Percentiles rank a stretch among this genome's conserved stretches.
Evolutionary conservation across 306 rosid species (phyloP).

Genomic region (Sicyos baderoa): DNA sequence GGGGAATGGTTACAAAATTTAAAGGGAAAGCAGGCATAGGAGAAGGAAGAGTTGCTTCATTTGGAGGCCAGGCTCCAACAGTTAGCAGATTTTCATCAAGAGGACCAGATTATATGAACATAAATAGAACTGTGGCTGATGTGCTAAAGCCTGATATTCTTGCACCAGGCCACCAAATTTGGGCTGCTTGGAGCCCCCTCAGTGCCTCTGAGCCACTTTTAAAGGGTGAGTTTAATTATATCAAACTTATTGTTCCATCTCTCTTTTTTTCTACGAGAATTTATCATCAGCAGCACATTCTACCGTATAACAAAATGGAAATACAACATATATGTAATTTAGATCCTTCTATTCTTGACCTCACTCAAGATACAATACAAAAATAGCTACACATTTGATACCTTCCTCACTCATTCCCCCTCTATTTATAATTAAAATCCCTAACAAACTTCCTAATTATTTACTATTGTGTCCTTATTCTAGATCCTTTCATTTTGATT

Average conservation of each 20-base stretch:
- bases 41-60: constrained; percentile 70
- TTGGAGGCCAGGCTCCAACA: constrained; percentile 41
- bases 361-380: no score
- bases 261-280: no score
- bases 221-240: constrained; percentile 32
- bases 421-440: no score
- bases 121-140: constrained; percentile 34
- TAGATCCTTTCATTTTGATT: not conserved
- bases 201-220: constrained; percentile 55
- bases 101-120: constrained; percentile 70
- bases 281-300: no score
- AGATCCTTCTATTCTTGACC: no score
- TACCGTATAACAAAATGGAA: no score
- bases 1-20: constrained; percentile 35
- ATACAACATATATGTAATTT: no score
- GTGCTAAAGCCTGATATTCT: constrained; percentile 87
- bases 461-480: no score
- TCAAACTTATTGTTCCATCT: not conserved
- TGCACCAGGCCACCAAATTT: constrained; percentile 85
- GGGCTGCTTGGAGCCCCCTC: constrained; percentile 89
- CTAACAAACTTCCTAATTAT: no score
- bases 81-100: constrained; percentile 86
- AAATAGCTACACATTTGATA: no score
- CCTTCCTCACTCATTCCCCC: no score
- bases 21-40: constrained; percentile 43